These are phyloP conservation scores for Tetraselmis chui DNA, from an alignment of 139 green algal genomes.

Conservation along the genomic window DNA sequence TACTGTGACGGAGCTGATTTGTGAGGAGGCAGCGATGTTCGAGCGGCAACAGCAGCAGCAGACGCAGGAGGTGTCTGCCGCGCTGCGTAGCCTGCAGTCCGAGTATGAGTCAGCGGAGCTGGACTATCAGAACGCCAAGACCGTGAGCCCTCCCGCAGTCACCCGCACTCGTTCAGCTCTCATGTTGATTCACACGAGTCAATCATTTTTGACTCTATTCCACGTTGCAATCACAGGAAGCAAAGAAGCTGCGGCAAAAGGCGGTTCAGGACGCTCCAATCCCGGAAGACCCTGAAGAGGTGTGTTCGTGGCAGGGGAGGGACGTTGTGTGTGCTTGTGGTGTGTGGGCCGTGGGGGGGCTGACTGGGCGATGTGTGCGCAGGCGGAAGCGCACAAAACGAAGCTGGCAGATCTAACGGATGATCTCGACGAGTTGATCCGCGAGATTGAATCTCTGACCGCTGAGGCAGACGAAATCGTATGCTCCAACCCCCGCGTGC, in stretches of 20 bases:
- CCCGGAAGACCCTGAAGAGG: not conserved
- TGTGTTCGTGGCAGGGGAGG: no score
- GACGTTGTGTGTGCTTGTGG: no score
- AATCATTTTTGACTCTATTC: no score
- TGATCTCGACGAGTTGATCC: slow-evolving; percentile 16
- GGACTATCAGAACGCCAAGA: not conserved
- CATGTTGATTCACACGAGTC: no score
- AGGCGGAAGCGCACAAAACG: not conserved
- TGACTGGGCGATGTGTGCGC: not conserved
- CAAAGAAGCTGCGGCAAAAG: not conserved
- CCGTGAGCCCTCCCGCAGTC: not conserved
- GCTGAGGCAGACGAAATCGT: slow-evolving; percentile 51
- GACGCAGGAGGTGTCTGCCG: not conserved
- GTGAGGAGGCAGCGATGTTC: not conserved
- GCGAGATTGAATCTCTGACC: slow-evolving; percentile 1
- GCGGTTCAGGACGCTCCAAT: not conserved
- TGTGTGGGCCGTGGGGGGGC: not conserved
- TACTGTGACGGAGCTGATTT: not conserved
- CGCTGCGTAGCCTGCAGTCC: not conserved
- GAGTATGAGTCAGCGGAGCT: not conserved
- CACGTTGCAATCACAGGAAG: no score
- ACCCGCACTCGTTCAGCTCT: not conserved
- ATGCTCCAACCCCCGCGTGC: slow-evolving; percentile 61
- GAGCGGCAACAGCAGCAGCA: not conserved
- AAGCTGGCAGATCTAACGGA: slow-evolving; percentile 8